phyloP scores from a whole-genome alignment of 2,329 filamentous ascomycete genomes.

The Phoma sp. region DNA sequence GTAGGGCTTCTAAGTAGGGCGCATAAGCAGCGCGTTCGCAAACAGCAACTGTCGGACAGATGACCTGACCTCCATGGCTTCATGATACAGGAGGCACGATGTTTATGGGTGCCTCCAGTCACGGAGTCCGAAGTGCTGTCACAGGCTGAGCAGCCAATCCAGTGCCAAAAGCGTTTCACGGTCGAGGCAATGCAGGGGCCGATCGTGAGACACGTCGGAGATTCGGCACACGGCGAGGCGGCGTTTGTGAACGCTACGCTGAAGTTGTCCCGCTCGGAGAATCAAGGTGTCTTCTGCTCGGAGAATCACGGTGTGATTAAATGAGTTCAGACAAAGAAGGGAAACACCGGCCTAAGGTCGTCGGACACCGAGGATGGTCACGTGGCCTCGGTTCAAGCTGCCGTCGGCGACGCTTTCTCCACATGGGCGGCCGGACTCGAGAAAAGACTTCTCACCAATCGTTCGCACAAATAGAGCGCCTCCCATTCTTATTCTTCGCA shows the following conservation, averaged over 20 bases:
- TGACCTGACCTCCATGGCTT: constrained; percentile 31
- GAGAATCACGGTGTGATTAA: no score
- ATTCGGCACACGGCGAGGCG: constrained; percentile 7
- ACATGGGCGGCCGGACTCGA: constrained; percentile 2
- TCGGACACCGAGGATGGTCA: not conserved
- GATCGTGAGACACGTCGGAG: constrained; percentile 30
- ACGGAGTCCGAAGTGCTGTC: constrained; percentile 18
- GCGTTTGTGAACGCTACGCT: not conserved
- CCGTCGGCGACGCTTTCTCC: constrained; percentile 5
- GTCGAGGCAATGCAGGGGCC: constrained; percentile 30
- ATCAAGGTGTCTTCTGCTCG: not conserved
- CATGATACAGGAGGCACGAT: constrained; percentile 17
- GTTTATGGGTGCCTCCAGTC: constrained; percentile 23
- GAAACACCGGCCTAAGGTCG: no score
- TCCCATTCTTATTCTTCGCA: not conserved
- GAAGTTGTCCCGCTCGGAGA: not conserved
- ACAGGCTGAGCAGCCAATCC: constrained; percentile 19
- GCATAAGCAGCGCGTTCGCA: constrained; percentile 29
- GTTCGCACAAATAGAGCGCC: not conserved
- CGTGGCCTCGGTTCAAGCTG: constrained; percentile 12
- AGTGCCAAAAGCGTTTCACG: constrained; percentile 30
- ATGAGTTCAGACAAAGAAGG: no score
- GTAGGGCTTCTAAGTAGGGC: constrained; percentile 21
- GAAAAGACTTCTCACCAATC: constrained; percentile 15
- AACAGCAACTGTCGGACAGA: constrained; percentile 32